These are phyloP conservation scores for Blastocystis sp. DNA, from an alignment of 352 stramenopile species.

Conservation along the genomic window DNA sequence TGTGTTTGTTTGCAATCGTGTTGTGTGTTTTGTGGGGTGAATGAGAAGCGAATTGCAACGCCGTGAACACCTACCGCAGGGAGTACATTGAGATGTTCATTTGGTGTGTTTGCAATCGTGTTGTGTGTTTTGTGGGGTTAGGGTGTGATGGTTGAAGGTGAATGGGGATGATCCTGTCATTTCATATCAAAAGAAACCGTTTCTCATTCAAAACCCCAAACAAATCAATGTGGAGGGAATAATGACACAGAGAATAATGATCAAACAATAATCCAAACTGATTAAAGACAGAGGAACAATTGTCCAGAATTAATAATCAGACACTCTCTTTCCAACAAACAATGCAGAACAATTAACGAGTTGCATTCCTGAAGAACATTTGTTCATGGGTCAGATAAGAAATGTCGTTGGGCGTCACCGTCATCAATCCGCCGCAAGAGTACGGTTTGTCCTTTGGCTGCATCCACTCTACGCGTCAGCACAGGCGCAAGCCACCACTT, in stretches of 20 bases:
- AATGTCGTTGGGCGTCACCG: slow-evolving; percentile 20
- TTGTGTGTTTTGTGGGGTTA: too few relatives aligned
- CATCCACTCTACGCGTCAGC: slow-evolving; percentile 13
- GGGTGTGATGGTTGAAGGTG: too few relatives aligned
- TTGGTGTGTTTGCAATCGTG: slow-evolving; percentile 11
- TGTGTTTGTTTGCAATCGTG: background rate
- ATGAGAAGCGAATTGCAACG: too few relatives aligned
- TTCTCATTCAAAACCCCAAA: too few relatives aligned
- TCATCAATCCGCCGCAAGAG: slow-evolving; percentile 18
- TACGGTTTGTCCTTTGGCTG: slow-evolving; percentile 7
- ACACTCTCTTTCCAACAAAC: slow-evolving; percentile 6
- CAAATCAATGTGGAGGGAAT: too few relatives aligned
- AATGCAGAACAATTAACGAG: background rate
- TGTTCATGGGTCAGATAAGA: slow-evolving; percentile 35
- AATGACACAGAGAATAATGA: too few relatives aligned
- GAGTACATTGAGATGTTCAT: slow-evolving; percentile 70
- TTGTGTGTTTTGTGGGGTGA: too few relatives aligned
- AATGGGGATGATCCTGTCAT: too few relatives aligned
- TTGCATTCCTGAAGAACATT: slow-evolving; percentile 36
- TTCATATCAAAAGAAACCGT: too few relatives aligned
- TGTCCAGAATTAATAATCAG: too few relatives aligned
- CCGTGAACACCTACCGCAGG: slow-evolving; percentile 58
- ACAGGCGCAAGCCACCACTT: background rate
- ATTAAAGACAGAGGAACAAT: too few relatives aligned
- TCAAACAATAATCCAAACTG: too few relatives aligned